phyloP scores from a whole-genome alignment of 1,284 basidiomycete species.

The Pseudozyma sp. region DNA sequence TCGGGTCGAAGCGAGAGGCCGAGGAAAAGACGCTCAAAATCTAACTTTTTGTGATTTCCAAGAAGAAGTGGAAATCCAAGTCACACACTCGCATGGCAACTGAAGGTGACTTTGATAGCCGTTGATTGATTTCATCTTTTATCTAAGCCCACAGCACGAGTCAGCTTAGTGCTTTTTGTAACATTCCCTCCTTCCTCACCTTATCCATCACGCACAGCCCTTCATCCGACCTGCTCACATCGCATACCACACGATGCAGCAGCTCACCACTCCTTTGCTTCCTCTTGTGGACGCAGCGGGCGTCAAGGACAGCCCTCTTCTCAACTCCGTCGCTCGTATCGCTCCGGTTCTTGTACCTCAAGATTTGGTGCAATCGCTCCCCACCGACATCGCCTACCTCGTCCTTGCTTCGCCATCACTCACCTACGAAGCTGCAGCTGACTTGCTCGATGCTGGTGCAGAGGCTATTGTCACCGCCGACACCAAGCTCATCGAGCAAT shows the following conservation, averaged over 20 bases:
- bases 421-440: constrained; percentile 50
- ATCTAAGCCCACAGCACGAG: constrained; percentile 14
- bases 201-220: not conserved
- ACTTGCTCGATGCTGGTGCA: constrained; percentile 60
- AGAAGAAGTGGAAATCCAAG: constrained; percentile 5
- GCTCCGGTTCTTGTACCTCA: constrained; percentile 50
- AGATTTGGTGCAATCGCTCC: constrained; percentile 31
- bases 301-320: constrained; percentile 26
- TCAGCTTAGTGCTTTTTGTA: not conserved
- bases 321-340: constrained; percentile 45
- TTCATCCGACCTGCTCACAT: not conserved
- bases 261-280: constrained; percentile 56
- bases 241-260: constrained; percentile 46
- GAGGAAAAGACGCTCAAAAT: not conserved
- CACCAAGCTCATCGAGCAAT: constrained; percentile 38
- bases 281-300: constrained; percentile 49
- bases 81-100: not conserved
- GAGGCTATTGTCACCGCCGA: constrained; percentile 57
- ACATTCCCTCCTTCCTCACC: not conserved
- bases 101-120: constrained; percentile 13
- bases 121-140: constrained; percentile 5
- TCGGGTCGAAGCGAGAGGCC: not conserved
- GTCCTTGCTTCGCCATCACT: constrained; percentile 45
- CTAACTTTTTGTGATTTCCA: not conserved
- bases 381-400: constrained; percentile 36